Evolutionary conservation across 2,329 filamentous ascomycete genomes (phyloP).

Genomic region (Didymella glomerata): DNA sequence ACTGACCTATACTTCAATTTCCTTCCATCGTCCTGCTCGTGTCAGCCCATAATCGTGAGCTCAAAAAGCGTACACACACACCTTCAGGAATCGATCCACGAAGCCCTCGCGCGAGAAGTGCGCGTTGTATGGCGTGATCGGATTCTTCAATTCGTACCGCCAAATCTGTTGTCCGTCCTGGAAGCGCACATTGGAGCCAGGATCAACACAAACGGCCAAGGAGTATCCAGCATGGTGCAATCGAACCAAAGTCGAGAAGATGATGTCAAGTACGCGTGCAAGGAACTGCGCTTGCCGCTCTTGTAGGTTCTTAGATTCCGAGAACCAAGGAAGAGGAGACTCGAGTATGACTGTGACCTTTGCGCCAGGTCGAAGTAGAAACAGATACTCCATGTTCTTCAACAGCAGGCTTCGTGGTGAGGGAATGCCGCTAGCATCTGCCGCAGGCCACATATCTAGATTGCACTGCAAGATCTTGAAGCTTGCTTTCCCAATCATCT

Average conservation of each 20-base stretch:
- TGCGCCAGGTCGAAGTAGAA: conserved; percentile 12
- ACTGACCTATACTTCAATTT: conserved; percentile 12
- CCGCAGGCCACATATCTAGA: conserved; percentile 15
- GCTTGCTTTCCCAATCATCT: conserved; percentile 14
- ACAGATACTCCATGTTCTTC: conserved; percentile 20
- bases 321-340: conserved; percentile 14
- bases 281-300: conserved; percentile 20
- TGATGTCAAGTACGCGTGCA: conserved; percentile 9
- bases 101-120: conserved; percentile 15
- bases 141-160: conserved; percentile 19
- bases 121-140: conserved; percentile 19
- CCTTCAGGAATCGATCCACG: conserved; percentile 13
- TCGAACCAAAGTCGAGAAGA: conserved; percentile 11
- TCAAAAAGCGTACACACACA: not conserved
- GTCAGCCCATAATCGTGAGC: not conserved
- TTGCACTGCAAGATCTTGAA: conserved; percentile 20
- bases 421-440: conserved; percentile 16
- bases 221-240: conserved; percentile 8
- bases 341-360: conserved; percentile 14
- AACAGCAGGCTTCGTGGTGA: conserved; percentile 15
- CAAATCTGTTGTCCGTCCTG: conserved; percentile 19
- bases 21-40: conserved; percentile 15
- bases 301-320: conserved; percentile 9
- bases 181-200: conserved; percentile 16
- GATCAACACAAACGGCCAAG: conserved; percentile 12